Evolutionary conservation across 108 stramenopile species (phyloP).

Genomic region (Fragilaria crotonensis): DNA sequence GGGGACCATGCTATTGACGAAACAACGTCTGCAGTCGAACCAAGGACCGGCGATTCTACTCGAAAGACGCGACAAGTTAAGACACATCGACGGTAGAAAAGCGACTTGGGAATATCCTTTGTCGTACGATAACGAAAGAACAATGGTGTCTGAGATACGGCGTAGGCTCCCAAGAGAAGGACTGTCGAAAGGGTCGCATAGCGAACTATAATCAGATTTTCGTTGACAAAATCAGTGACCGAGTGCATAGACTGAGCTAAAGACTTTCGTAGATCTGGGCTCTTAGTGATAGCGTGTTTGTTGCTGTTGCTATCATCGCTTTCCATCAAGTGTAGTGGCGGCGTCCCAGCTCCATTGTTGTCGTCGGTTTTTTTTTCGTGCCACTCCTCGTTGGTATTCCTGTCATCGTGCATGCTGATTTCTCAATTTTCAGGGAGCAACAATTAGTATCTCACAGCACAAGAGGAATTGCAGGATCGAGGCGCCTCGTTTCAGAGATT

Average conservation of each 20-base stretch:
- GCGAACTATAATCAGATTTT: constrained; percentile 58
- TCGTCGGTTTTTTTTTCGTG: neutral
- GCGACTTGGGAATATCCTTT: constrained; percentile 67
- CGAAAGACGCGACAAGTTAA: neutral
- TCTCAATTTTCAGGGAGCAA: too few relatives aligned
- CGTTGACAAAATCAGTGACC: constrained; percentile 51
- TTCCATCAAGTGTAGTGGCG: neutral
- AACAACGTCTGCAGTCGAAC: too few relatives aligned
- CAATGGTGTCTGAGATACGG: constrained; percentile 68
- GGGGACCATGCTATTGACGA: too few relatives aligned
- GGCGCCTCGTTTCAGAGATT: too few relatives aligned
- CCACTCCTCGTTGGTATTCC: too few relatives aligned
- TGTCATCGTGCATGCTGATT: too few relatives aligned
- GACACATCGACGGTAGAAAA: neutral
- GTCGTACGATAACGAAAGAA: constrained; percentile 74
- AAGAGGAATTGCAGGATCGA: too few relatives aligned
- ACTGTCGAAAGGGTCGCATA: constrained; percentile 48
- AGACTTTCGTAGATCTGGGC: constrained; percentile 10
- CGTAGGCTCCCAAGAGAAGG: constrained; percentile 53
- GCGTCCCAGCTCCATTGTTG: neutral
- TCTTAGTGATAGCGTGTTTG: neutral
- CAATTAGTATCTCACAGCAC: too few relatives aligned
- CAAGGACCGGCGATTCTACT: too few relatives aligned
- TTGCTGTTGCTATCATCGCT: neutral
- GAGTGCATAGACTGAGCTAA: constrained; percentile 24